Evolutionary conservation across 2,329 filamentous ascomycete species (phyloP).

Genomic region (Sporothrix protearum): DNA sequence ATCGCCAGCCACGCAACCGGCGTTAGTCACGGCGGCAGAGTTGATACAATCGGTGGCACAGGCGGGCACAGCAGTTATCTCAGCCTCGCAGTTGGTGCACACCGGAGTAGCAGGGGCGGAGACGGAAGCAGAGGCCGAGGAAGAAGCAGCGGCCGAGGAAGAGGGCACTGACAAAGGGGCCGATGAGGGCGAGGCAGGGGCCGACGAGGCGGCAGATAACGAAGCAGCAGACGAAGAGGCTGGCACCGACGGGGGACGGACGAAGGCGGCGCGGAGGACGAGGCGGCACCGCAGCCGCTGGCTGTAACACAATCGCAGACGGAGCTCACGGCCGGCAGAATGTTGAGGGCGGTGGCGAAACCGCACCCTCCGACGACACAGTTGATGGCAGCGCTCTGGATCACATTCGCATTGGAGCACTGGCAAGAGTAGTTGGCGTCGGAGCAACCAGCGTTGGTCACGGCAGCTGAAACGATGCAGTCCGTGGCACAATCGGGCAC

Average conservation of each 20-base stretch:
- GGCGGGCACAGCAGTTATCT: not conserved
- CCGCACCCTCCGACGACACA: conserved; percentile 23
- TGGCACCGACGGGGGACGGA: not conserved
- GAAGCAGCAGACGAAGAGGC: not conserved
- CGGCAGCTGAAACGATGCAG: conserved; percentile 5
- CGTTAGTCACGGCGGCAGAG: not conserved
- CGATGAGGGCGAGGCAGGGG: not conserved
- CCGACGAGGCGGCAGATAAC: not conserved
- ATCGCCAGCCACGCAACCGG: conserved; percentile 5
- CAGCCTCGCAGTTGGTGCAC: not conserved
- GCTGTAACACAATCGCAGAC: not conserved
- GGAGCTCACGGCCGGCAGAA: not conserved
- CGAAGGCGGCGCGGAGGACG: not conserved
- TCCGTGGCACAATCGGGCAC: conserved; percentile 9
- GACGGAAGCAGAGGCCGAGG: not conserved
- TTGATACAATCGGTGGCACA: not conserved
- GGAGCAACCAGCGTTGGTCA: conserved; percentile 5
- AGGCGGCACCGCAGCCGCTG: not conserved
- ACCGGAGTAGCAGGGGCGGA: conserved; percentile 7
- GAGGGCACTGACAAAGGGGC: not conserved
- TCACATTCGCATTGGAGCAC: conserved; percentile 17
- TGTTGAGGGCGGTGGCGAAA: not conserved
- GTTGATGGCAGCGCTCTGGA: conserved; percentile 18
- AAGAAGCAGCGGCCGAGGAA: not conserved
- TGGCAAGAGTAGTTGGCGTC: conserved; percentile 16